These are phyloP conservation scores for Herpetomonas samuelpessoai DNA, from an alignment of 208 protist species.

Conservation along the genomic window DNA sequence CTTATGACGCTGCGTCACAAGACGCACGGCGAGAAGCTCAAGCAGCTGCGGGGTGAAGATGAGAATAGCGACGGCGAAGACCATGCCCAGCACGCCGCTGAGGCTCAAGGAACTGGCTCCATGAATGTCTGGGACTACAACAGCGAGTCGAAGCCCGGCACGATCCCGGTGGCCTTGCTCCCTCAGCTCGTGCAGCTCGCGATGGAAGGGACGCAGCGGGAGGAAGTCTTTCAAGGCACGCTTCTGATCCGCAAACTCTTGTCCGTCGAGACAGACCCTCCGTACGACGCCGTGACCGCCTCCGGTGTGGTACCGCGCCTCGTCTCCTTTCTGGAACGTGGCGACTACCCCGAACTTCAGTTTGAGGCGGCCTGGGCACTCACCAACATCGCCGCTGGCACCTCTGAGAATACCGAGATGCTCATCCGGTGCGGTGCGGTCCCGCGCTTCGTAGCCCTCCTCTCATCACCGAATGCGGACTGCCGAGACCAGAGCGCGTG, in stretches of 20 bases:
- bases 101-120: slow-evolving; percentile 4
- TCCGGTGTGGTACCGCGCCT: slow-evolving; percentile 94
- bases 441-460: slow-evolving; percentile 94
- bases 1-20: slow-evolving; percentile 63
- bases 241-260: slow-evolving; percentile 88
- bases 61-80: slow-evolving; percentile 12
- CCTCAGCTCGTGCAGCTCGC: slow-evolving; percentile 64
- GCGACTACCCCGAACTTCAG: slow-evolving; percentile 88
- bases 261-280: slow-evolving; percentile 93
- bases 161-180: slow-evolving; percentile 63
- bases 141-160: slow-evolving; percentile 33
- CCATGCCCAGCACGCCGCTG: background rate
- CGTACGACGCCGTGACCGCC: slow-evolving; percentile 94
- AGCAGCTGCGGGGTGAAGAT: slow-evolving; percentile 55
- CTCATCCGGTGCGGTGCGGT: slow-evolving; percentile 94
- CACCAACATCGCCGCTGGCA: slow-evolving; percentile 98
- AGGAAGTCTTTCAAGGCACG: slow-evolving; percentile 75
- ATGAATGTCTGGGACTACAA: slow-evolving; percentile 56
- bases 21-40: slow-evolving; percentile 58
- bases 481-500: slow-evolving; percentile 98
- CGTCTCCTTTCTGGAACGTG: slow-evolving; percentile 88
- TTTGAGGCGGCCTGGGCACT: slow-evolving; percentile 99
- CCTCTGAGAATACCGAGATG: slow-evolving; percentile 91
- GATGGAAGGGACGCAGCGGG: slow-evolving; percentile 30
- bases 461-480: slow-evolving; percentile 86